A percentile compares a stretch with the other conserved stretches of the same genome.
phyloP scores from a whole-genome alignment of 1,284 basidiomycete species.

The Cutaneotrichosporon curvatum region DNA sequence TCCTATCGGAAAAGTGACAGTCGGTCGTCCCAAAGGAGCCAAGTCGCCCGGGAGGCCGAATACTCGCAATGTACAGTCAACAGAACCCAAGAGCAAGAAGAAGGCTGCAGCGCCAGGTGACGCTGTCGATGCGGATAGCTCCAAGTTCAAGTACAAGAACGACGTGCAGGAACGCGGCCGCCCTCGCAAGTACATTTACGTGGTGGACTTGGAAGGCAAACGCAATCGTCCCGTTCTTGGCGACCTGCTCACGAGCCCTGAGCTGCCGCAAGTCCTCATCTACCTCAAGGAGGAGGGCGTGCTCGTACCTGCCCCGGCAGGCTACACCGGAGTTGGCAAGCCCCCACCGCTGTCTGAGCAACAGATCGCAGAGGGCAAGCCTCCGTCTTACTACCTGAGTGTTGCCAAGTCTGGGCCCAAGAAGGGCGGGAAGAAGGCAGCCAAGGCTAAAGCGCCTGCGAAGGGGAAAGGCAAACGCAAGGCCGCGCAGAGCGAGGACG shows the following conservation, averaged over 20 bases:
- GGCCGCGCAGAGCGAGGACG: conserved; percentile 5
- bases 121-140: neutral
- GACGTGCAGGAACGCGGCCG: conserved; percentile 33
- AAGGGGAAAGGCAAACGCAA: neutral
- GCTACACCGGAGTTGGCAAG: conserved; percentile 27
- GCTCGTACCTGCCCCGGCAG: conserved; percentile 24
- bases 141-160: conserved; percentile 18
- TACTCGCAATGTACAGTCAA: neutral
- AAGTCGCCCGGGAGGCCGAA: neutral
- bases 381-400: conserved; percentile 21
- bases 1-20: conserved; percentile 2
- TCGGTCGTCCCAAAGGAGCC: neutral
- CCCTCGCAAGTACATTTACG: conserved; percentile 37
- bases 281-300: conserved; percentile 19
- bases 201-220: conserved; percentile 32
- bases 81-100: neutral
- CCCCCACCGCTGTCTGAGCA: conserved; percentile 22
- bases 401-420: conserved; percentile 9
- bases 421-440: conserved; percentile 4
- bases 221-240: conserved; percentile 28
- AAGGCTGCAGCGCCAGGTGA: neutral
- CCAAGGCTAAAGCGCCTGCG: neutral
- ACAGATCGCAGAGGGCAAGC: conserved; percentile 17
- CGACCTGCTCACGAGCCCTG: conserved; percentile 19
- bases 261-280: conserved; percentile 29